Conservation (phyloP, 331 rosid genomes). For the Stylosanthes scabra region DNA sequence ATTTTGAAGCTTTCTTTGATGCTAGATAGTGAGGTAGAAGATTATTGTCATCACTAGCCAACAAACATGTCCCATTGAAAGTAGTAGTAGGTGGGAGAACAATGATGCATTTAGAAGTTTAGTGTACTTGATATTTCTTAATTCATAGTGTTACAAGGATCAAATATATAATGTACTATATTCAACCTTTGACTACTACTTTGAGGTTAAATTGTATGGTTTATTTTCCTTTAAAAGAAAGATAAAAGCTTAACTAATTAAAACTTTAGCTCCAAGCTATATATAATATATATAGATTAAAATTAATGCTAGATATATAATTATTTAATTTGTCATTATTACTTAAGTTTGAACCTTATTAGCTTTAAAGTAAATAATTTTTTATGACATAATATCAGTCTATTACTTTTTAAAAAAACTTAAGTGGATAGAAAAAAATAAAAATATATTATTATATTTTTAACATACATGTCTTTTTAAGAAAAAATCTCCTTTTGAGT, state of each 20-base stretch:
- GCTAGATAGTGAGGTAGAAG: conserved; percentile 50
- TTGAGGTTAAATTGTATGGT: neutral
- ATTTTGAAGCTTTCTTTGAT: conserved; percentile 43
- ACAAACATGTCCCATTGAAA: conserved; percentile 40
- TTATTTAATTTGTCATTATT: too few relatives aligned
- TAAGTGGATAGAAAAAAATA: too few relatives aligned
- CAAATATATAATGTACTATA: neutral
- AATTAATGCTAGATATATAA: neutral
- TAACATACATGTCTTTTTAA: too few relatives aligned
- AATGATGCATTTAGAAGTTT: conserved; percentile 38
- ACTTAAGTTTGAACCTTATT: too few relatives aligned
- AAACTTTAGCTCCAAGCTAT: neutral
- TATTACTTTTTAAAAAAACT: too few relatives aligned
- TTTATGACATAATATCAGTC: too few relatives aligned
- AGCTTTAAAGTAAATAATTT: too few relatives aligned
- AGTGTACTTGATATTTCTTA: neutral
- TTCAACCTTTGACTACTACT: neutral
- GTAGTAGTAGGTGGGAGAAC: conserved; percentile 38
- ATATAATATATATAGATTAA: neutral
- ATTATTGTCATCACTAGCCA: conserved; percentile 28
- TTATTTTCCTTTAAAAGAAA: neutral
- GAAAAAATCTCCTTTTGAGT: too few relatives aligned
- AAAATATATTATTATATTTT: too few relatives aligned
- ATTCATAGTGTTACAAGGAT: neutral
- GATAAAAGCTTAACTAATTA: neutral